Evolutionary conservation across 78 protist genomes (phyloP).

Genomic region (Guillardia theta): DNA sequence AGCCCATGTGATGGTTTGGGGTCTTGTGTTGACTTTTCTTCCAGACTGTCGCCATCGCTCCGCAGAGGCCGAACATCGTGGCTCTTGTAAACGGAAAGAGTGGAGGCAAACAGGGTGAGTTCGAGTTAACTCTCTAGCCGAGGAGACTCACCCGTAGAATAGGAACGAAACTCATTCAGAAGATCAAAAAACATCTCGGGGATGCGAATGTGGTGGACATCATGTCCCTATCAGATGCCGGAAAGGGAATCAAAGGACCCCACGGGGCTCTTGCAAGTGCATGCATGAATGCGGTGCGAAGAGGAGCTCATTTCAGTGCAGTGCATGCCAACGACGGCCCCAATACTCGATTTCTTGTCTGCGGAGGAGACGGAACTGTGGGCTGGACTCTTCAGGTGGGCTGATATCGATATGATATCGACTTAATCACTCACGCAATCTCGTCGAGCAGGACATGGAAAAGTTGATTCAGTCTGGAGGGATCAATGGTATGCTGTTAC

Average conservation of each 20-base stretch:
- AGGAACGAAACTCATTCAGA: not conserved
- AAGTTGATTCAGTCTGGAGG: too few species aligned
- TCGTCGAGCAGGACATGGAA: too few species aligned
- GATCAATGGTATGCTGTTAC: too few species aligned
- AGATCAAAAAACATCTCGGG: not conserved
- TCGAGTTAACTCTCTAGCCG: too few species aligned
- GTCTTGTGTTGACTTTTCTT: too few species aligned
- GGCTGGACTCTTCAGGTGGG: too few species aligned
- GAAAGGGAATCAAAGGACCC: not conserved
- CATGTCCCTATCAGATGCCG: too few species aligned
- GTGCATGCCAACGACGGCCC: not conserved
- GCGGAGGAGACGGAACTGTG: constrained; percentile 10
- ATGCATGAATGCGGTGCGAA: not conserved
- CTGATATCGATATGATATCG: too few species aligned
- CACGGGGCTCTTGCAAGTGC: not conserved
- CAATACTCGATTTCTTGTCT: not conserved
- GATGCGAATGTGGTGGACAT: not conserved
- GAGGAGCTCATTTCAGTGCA: not conserved
- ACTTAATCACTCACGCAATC: too few species aligned
- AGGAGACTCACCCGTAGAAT: not conserved
- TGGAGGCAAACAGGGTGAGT: not conserved
- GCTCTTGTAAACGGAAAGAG: not conserved
- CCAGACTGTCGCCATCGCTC: too few species aligned
- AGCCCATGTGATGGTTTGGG: too few species aligned
- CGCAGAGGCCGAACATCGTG: not conserved